phyloP scores from a whole-genome alignment of 768 basidiomycete species.

The Hemileccinum rubropunctum region DNA sequence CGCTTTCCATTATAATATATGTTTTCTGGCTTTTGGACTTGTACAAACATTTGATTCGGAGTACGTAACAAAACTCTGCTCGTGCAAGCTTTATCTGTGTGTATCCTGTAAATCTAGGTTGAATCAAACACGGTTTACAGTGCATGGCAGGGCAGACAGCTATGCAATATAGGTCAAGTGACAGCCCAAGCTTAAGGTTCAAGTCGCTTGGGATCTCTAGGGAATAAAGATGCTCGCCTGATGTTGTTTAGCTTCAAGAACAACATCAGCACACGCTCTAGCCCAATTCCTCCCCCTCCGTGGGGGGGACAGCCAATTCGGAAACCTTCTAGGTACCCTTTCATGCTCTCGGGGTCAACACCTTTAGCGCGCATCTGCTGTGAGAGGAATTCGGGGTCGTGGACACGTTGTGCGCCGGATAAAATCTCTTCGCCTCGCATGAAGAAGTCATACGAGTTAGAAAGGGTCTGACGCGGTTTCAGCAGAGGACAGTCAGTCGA shows the following conservation, averaged over 20 bases:
- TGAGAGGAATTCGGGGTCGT: conserved; percentile 78
- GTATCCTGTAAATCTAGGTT: conserved; percentile 20
- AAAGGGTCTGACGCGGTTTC: conserved; percentile 57
- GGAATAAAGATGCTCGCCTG: conserved; percentile 89
- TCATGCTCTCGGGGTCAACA: conserved; percentile 90
- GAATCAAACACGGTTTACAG: background rate
- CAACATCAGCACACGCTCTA: conserved; percentile 95
- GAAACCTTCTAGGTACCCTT: conserved; percentile 92
- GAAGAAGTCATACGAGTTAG: conserved; percentile 99
- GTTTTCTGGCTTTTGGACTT: conserved; percentile 12
- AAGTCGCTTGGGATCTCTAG: conserved; percentile 92
- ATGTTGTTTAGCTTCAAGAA: conserved; percentile 98
- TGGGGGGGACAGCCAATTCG: conserved; percentile 93
- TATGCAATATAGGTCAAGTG: background rate
- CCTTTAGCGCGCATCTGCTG: conserved; percentile 86
- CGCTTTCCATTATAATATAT: conserved; percentile 20
- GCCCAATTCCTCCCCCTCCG: conserved; percentile 93
- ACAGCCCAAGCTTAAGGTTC: conserved; percentile 59
- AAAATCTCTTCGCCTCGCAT: conserved; percentile 99
- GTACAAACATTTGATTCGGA: conserved; percentile 27
- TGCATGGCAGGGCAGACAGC: background rate
- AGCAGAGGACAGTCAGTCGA: conserved; percentile 1
- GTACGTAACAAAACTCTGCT: conserved; percentile 18
- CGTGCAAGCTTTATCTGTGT: conserved; percentile 5
- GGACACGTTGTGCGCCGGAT: conserved; percentile 96